Conservation (phyloP, 805 yeast genomes). For the Ogataea haglerorum region DNA sequence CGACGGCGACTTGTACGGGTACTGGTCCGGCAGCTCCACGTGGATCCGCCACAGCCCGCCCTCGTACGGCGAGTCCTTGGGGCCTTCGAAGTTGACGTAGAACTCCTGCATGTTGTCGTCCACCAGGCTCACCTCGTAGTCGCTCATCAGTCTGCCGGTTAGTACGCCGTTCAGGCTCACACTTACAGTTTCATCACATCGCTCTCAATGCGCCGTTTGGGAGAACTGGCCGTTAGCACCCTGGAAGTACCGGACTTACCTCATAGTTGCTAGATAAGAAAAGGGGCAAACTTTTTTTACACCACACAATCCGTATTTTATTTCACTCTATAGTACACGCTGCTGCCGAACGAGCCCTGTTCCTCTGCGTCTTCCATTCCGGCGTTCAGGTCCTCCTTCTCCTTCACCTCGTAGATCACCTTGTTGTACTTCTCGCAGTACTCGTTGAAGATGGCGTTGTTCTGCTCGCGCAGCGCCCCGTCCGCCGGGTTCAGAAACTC, state of each 20-base stretch:
- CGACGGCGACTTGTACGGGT: constrained; percentile 94
- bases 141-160: constrained; percentile 68
- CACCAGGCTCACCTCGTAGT: constrained; percentile 78
- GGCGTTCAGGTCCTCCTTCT: constrained; percentile 15
- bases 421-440: constrained; percentile 20
- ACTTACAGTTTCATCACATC: constrained; percentile 91
- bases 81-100: constrained; percentile 81
- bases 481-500: constrained; percentile 26
- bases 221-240: constrained; percentile 43
- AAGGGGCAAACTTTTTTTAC: constrained; percentile 9
- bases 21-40: constrained; percentile 92
- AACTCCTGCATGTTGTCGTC: constrained; percentile 87
- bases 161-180: constrained; percentile 1
- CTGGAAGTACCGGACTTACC: constrained; percentile 10
- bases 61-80: constrained; percentile 81
- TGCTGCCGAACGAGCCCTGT: constrained; percentile 8
- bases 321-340: constrained; percentile 11
- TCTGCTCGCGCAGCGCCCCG: constrained; percentile 10
- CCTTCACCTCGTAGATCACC: constrained; percentile 26
- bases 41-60: constrained; percentile 88
- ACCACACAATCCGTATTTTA: background rate
- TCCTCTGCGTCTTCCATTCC: constrained; percentile 19
- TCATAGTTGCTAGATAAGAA: constrained; percentile 14
- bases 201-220: constrained; percentile 80
- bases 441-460: constrained; percentile 20